Evolutionary conservation across 192 early-diverging fungal species (phyloP).

Genomic region (Spinellus fusiger): DNA sequence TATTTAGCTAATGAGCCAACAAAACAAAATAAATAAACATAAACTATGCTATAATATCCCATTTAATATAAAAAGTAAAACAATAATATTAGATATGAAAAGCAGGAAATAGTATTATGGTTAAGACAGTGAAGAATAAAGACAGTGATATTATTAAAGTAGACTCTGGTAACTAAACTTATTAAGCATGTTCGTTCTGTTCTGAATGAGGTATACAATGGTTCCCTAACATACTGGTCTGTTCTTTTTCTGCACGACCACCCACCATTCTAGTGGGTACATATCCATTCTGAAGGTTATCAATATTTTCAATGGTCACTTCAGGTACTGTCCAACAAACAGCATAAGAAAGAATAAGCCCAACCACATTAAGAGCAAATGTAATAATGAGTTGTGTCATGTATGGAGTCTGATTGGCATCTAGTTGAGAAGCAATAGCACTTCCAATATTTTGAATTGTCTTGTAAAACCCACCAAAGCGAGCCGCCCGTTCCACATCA

Average conservation of each 20-base stretch:
- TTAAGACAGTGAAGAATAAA: neutral
- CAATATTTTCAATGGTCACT: constrained; percentile 30
- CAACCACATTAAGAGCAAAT: constrained; percentile 20
- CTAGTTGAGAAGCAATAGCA: constrained; percentile 67
- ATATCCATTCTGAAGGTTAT: constrained; percentile 22
- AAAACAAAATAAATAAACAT: neutral
- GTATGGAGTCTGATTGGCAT: constrained; percentile 43
- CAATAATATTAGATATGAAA: constrained; percentile 3
- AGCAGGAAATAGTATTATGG: constrained; percentile 2
- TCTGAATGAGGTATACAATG: too few species aligned
- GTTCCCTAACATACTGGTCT: too few species aligned
- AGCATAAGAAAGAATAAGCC: constrained; percentile 20
- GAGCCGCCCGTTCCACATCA: constrained; percentile 64
- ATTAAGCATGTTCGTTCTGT: too few species aligned
- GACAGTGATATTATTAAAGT: constrained; percentile 2
- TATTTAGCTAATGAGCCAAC: constrained; percentile 1
- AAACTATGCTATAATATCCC: neutral
- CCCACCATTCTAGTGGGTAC: constrained; percentile 26
- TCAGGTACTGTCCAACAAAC: constrained; percentile 26
- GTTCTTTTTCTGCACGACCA: constrained; percentile 23
- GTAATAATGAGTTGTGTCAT: constrained; percentile 37
- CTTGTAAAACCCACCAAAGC: constrained; percentile 88
- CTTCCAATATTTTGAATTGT: constrained; percentile 77
- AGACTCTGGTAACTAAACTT: too few species aligned
- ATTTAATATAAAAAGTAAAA: neutral